phyloP scores from a whole-genome alignment of 2,329 filamentous ascomycete genomes.

The Botrytis squamosa region DNA sequence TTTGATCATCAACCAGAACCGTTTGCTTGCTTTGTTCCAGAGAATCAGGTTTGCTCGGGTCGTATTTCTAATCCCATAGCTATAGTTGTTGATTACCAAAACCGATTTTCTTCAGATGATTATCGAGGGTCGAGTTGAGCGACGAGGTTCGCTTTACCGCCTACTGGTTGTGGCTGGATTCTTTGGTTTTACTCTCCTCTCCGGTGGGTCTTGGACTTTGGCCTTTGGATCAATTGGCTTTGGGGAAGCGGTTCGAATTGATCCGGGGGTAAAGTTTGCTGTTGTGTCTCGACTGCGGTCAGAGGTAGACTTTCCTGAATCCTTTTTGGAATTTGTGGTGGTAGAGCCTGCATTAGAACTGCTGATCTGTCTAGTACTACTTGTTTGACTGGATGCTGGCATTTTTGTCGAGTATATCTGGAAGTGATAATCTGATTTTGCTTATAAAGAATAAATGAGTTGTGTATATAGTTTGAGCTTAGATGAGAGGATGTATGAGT shows the following conservation, averaged over 20 bases:
- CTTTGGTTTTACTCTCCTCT: no score
- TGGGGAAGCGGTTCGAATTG: background rate
- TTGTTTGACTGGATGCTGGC: background rate
- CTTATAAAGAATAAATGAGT: background rate
- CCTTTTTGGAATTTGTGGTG: background rate
- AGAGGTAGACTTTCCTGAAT: background rate
- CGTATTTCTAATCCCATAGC: rapidly evolving
- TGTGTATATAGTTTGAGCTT: background rate
- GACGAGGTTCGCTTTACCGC: background rate
- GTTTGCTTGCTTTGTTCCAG: background rate
- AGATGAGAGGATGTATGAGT: background rate
- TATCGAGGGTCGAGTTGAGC: background rate
- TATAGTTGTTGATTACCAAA: background rate
- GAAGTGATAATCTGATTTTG: background rate
- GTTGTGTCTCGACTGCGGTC: background rate
- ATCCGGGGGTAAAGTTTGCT: no score
- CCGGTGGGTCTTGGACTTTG: no score
- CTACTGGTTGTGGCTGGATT: no score
- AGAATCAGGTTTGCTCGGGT: background rate
- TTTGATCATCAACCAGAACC: background rate
- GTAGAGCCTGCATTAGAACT: background rate
- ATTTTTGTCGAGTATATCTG: background rate
- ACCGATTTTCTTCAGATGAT: background rate
- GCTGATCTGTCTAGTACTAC: rapidly evolving
- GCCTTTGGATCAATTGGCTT: background rate